Base-by-base conservation (phyloP, 2,329 filamentous ascomycete species). In the Emergomyces africanus region DNA sequence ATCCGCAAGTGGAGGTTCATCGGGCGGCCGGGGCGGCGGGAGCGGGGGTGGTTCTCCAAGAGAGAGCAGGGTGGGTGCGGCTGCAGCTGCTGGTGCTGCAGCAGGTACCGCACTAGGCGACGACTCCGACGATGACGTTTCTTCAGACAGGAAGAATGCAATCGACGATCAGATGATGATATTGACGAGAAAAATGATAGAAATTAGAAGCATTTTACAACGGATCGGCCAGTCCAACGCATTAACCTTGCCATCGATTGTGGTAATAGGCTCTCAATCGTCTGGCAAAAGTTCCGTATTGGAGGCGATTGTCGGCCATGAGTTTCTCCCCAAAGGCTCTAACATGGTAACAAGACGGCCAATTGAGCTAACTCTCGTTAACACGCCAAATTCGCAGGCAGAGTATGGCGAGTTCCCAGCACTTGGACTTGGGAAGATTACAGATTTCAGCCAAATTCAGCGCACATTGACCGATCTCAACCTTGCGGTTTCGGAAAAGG, bases 111-210 rank as follows among this genome's bases (percentile, higher is more conserved):
- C 89, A 0, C 90, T 95, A 70, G 89, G 87, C 42, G 87, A 91
- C 66, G 79, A 86, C 60, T 82, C 84, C 1, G 75, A 78, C 3
- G 79, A 82, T 44, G 57, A 59, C 14, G 73, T 79, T 4, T 79
- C 84, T 59, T 77, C 79, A 9, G 78, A 76, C 23, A 83, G 86
- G 59, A 84, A 88, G 68, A 79, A 81, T 54, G 89, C 90, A 20
- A 84, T 85, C 67, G 94, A 99, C 68, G 94, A 99, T 71, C 94
- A 99, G 74, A 99, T 99, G 92, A 99, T 99, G 94, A 81, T 96
- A 65, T 78, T 99, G 68, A 99, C 95, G 1, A 92, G 94, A 77
- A 97, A 97, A 77, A 99, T 99, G 94, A 99, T 99, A 68, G 94
- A 99, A 77, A 97, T 99, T 60, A 82, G 95, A 65, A 91, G 86